A percentile compares a stretch with the other conserved stretches of the same genome.
Evolutionary conservation across 2,329 filamentous ascomycete species (phyloP).

Genomic region (Leptographium lundbergii): DNA sequence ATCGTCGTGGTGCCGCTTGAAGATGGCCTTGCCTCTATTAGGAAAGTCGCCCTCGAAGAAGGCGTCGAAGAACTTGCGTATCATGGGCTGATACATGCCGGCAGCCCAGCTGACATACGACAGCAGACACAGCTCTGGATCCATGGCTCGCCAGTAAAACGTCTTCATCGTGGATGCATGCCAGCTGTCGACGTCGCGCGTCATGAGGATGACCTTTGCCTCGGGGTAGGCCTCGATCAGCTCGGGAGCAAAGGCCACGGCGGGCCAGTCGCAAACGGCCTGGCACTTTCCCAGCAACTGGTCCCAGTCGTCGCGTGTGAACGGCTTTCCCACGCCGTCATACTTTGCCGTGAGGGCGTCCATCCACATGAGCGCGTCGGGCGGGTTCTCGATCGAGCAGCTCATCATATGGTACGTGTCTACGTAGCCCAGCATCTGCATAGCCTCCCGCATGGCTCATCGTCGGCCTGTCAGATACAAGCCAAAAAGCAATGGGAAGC

Average conservation of each 20-base stretch:
- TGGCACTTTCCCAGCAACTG: slow-evolving; percentile 8
- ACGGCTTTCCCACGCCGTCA: slow-evolving; percentile 44
- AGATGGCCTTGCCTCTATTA: slow-evolving; percentile 5
- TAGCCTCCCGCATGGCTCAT: slow-evolving; percentile 50
- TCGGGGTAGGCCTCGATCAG: slow-evolving; percentile 33
- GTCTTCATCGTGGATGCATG: slow-evolving; percentile 17
- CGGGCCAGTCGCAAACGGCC: slow-evolving; percentile 11
- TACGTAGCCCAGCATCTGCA: slow-evolving; percentile 52
- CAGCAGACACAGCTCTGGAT: slow-evolving; percentile 4
- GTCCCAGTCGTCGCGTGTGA: slow-evolving; percentile 51
- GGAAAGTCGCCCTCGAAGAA: slow-evolving; percentile 7
- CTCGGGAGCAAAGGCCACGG: slow-evolving; percentile 25
- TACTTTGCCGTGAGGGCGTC: slow-evolving; percentile 44
- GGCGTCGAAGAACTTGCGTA: slow-evolving; percentile 8
- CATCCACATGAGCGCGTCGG: slow-evolving; percentile 57
- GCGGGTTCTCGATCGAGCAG: slow-evolving; percentile 54
- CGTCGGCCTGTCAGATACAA: background rate
- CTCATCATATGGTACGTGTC: slow-evolving; percentile 67
- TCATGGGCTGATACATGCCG: slow-evolving; percentile 9
- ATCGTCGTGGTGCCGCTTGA: slow-evolving; percentile 4
- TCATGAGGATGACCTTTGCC: slow-evolving; percentile 33
- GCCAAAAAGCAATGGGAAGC: background rate
- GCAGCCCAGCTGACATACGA: slow-evolving; percentile 4
- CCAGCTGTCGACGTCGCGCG: slow-evolving; percentile 28
- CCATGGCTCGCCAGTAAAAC: slow-evolving; percentile 7